Base-by-base conservation (phyloP, 2,329 filamentous ascomycete species). In the Hypoxylon sp. region DNA sequence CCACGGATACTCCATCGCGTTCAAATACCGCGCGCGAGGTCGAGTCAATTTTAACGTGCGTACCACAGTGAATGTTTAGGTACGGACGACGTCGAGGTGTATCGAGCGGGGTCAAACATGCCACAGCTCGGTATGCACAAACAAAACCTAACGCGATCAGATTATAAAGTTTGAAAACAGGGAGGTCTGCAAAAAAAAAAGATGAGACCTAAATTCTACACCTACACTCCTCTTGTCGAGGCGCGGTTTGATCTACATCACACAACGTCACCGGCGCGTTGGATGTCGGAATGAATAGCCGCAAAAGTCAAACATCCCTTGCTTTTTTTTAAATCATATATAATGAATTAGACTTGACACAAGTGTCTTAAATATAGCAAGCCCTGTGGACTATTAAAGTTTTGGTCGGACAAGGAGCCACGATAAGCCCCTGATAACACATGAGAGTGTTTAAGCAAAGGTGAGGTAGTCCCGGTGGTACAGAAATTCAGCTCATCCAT, bases 1-100 rank as follows among this genome's bases (percentile, higher is more conserved):
- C 67, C 67, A 69, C n/a, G 68, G 63, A 36, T 67, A 55, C 2
- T 67, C 38, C 73, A 75, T 74, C 23, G 23, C 65, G 53, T 3
- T 17, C 38, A 49, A 28, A 17, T 48, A 23, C 38, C n/a, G 34
- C 38, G 50, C 38, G 50, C 5, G 30, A 46, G 34, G 52, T 43
- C 23, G 14, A 55, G 32, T 34, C 28, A n/a, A 30, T 17, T 34
- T 48, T 7, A 32, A 17, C 11, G 6, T 25, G 28, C 13, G 64
- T 63, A 7, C 38, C 23, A 60, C 61, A 21, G 13, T 17, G 46
- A 25, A 38, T 11, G 57, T 45, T 30, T 30, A 30, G 28, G 28
- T 34, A 57, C 53, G 14, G 49, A 55, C 17, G 51, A 60, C 21
- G 32, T 65, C 30, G 49, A 67, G 38, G 28, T 32, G 43, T 56